phyloP scores from a whole-genome alignment of 345 rosid genomes.

The Populus ilicifolia region DNA sequence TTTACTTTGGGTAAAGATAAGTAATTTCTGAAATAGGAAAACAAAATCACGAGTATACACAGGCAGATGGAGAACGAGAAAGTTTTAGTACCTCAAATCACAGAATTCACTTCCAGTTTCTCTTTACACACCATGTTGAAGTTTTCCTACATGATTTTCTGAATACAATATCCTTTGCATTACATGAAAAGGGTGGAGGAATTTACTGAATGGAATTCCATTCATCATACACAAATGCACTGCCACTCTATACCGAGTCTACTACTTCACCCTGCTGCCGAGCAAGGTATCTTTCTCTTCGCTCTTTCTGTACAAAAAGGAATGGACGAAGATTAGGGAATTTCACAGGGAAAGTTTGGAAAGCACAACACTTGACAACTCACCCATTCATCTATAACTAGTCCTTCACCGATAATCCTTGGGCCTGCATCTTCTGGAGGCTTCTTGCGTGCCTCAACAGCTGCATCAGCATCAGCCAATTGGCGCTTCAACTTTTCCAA shows the following conservation, averaged over 20 bases:
- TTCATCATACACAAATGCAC: background rate
- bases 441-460: conserved; percentile 72
- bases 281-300: conserved; percentile 93
- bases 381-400: conserved; percentile 99
- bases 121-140: conserved; percentile 9
- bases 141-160: conserved; percentile 26
- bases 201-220: conserved; percentile 15
- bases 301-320: conserved; percentile 62
- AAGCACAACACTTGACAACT: conserved; percentile 22
- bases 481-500: conserved; percentile 83
- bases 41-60: conserved; percentile 19
- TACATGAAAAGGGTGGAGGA: conserved; percentile 19
- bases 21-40: background rate
- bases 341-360: background rate
- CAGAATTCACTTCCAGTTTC: conserved; percentile 22
- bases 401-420: conserved; percentile 89
- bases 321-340: background rate
- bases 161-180: conserved; percentile 11
- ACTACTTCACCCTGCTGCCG: conserved; percentile 76
- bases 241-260: conserved; percentile 50
- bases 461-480: conserved; percentile 85
- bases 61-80: background rate
- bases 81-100: conserved; percentile 17
- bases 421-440: conserved; percentile 84
- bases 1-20: background rate